Evolutionary conservation across 2,329 filamentous ascomycete genomes (phyloP).

Genomic region (Biscogniauxia mediterranea): DNA sequence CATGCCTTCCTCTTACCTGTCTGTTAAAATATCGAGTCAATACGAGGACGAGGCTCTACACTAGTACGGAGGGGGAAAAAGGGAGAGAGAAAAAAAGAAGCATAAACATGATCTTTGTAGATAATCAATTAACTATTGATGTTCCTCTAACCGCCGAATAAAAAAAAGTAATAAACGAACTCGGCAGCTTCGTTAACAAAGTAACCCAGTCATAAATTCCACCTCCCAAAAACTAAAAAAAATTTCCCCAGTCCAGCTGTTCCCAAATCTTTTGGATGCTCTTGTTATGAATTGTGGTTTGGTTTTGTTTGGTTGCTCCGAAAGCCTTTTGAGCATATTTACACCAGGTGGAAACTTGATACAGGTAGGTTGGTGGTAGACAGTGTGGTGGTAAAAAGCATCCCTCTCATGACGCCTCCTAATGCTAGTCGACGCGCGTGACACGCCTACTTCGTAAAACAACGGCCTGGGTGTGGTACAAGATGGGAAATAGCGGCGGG

Average conservation of each 20-base stretch:
- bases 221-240: neutral
- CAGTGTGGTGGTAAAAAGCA: conserved; percentile 11
- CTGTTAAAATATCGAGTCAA: too few relatives aligned
- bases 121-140: conserved; percentile 23
- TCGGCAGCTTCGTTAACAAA: conserved; percentile 12
- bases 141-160: conserved; percentile 12
- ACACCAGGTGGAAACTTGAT: conserved; percentile 20
- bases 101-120: conserved; percentile 7
- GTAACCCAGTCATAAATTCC: conserved; percentile 8
- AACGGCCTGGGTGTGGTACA: conserved; percentile 11
- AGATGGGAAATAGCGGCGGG: conserved; percentile 6
- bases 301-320: neutral
- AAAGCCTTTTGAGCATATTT: conserved; percentile 15
- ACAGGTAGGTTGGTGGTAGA: conserved; percentile 13
- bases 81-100: neutral
- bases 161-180: neutral
- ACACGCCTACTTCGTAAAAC: conserved; percentile 14
- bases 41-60: too few relatives aligned
- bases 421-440: conserved; percentile 23
- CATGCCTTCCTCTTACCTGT: too few relatives aligned
- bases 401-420: conserved; percentile 21
- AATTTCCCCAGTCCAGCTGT: conserved; percentile 22
- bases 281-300: conserved; percentile 1
- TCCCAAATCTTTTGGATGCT: conserved; percentile 12
- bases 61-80: neutral